Evolutionary conservation across 106 monocot genomes (phyloP), one percentile per base, ranked within the genome.

Genomic region (Allium fistulosum): DNA sequence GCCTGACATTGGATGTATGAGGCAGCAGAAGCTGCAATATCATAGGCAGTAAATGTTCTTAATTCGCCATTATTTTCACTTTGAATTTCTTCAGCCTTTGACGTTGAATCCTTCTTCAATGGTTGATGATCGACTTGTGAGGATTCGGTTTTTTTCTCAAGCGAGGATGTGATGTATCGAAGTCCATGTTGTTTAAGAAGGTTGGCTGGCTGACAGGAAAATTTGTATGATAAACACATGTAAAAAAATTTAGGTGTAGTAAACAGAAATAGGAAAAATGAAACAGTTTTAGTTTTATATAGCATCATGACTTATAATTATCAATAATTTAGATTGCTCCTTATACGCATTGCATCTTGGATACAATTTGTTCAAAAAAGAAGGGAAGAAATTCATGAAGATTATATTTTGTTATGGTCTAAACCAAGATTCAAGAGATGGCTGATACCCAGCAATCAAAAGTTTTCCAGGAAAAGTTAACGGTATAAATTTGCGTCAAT

Each of bases 161-260:
- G 49, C 17, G 95, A 95, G n/a, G 95, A 91, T 13, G 91, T 91
- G 28, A 95, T 79, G 37, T 79, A 88, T 0, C 71, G 76, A 46
- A 91, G 67, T 7, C 81, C 77, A 66, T 82, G 82, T 69, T 65
- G 61, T 66, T 78, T 81, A 8, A 83, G 71, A 47, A 95, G 85
- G 28, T 73, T 78, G 48, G 12, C 73, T 46, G 85, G 65, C 91
- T 95, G 75, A 46, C 70, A 72, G 10, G 13, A 69, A 49, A 58
- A 17, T 17, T 37, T 37, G 37, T 37, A 37, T 37, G 2, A 37
- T 37, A 37, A 5, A 37, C 0, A 37, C 2, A 37, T 37, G 17
- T 11, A 10, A 49, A 71, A 22, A 17, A 10, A 9, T 1, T 17
- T 11, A 66, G 65, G 52, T 51, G 10, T 55, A 55, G 37, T 51